Conservation (phyloP, 306 rosid species). For the Vigna reflexopilosa region DNA sequence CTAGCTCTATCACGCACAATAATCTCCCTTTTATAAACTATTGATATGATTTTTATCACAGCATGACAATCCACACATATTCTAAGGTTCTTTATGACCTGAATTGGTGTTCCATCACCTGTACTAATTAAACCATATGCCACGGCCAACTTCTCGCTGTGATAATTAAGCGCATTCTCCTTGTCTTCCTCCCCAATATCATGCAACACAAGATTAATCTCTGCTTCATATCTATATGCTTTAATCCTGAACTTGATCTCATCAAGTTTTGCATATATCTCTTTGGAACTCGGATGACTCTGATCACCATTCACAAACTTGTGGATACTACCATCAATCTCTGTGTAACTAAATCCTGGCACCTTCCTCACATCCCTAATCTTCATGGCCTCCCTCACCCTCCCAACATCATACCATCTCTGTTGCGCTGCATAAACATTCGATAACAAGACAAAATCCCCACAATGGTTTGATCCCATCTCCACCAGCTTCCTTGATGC, state of each 20-base stretch:
- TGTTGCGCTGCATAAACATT: conserved; percentile 78
- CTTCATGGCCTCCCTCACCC: conserved; percentile 78
- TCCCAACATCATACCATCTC: conserved; percentile 89
- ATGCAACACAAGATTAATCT: conserved; percentile 79
- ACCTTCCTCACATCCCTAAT: conserved; percentile 79
- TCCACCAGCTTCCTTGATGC: conserved; percentile 72
- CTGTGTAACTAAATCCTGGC: conserved; percentile 83
- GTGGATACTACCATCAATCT: conserved; percentile 68
- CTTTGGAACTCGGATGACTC: conserved; percentile 58
- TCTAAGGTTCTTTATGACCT: conserved; percentile 88
- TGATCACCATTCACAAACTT: conserved; percentile 80
- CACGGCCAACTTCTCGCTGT: conserved; percentile 90
- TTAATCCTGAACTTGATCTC: conserved; percentile 75
- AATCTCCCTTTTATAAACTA: conserved; percentile 73
- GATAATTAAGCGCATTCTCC: conserved; percentile 79
- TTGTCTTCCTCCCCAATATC: conserved; percentile 96
- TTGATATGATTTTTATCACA: conserved; percentile 72
- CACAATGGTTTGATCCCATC: conserved; percentile 85
- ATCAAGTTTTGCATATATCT: conserved; percentile 83
- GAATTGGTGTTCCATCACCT: conserved; percentile 67
- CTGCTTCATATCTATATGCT: conserved; percentile 67
- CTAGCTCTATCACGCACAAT: conserved; percentile 84
- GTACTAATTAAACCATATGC: conserved; percentile 87
- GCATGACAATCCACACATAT: conserved; percentile 86
- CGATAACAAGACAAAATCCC: conserved; percentile 87